Evolutionary conservation across 1,284 basidiomycete species (phyloP).

Genomic region (Trichosporon inkin): DNA sequence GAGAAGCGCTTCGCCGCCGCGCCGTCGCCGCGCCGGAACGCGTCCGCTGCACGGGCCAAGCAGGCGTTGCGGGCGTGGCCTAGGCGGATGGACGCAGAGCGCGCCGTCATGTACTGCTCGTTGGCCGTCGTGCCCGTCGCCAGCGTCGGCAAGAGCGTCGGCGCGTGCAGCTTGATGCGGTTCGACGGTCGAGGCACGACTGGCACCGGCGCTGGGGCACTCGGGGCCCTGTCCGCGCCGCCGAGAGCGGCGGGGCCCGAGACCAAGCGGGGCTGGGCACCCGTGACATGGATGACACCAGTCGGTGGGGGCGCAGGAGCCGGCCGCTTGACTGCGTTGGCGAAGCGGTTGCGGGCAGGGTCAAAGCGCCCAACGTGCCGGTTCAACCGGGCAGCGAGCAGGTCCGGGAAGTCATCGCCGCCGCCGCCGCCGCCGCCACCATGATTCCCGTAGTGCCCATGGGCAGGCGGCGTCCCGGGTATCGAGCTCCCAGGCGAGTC

Average conservation of each 20-base stretch:
- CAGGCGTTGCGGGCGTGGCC: conserved; percentile 91
- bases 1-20: conserved; percentile 90
- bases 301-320: conserved; percentile 29
- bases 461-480: conserved; percentile 29
- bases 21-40: conserved; percentile 89
- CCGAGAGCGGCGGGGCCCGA: conserved; percentile 7
- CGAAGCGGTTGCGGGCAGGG: conserved; percentile 75
- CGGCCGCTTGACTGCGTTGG: conserved; percentile 53
- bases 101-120: conserved; percentile 78
- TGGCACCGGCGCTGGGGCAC: conserved; percentile 44
- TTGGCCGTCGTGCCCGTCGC: conserved; percentile 74
- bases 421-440: not conserved
- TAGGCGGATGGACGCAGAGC: conserved; percentile 77
- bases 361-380: conserved; percentile 56
- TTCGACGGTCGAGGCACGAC: conserved; percentile 72
- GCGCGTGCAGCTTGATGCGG: conserved; percentile 73
- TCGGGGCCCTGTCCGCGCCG: conserved; percentile 48
- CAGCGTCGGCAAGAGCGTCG: conserved; percentile 80
- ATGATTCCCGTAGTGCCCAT: conserved; percentile 28
- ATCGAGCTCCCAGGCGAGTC: conserved; percentile 51
- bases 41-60: conserved; percentile 89
- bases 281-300: conserved; percentile 22
- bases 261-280: not conserved
- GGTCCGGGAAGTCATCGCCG: conserved; percentile 81
- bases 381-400: conserved; percentile 47